These are phyloP conservation scores for Malania oleifera DNA, from an alignment of 164 flowering plant genomes.

Conservation along the genomic window DNA sequence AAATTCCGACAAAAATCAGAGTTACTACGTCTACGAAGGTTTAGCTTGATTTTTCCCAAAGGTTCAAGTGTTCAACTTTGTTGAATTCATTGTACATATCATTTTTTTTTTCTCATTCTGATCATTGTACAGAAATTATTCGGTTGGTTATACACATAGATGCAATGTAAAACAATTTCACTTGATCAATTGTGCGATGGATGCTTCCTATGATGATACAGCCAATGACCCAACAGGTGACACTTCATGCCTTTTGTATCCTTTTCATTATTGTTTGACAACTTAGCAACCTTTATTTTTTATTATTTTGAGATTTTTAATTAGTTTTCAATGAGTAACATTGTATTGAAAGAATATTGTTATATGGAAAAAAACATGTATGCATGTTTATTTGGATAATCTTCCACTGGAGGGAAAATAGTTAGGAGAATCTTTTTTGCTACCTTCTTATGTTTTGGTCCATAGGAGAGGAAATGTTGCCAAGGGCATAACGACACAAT, in stretches of 20 bases:
- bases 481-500: too few species aligned
- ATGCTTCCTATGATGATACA: conserved; percentile 69
- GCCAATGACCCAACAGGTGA: conserved; percentile 52
- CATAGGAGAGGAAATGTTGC: too few species aligned
- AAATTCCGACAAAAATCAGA: conserved; percentile 15
- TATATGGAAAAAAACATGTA: background rate
- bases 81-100: background rate
- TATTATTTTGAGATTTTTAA: background rate
- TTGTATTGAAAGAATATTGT: background rate
- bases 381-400: background rate
- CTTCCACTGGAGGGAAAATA: background rate
- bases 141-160: conserved; percentile 16
- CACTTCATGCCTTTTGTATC: background rate
- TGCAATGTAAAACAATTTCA: conserved; percentile 9
- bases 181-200: conserved; percentile 57
- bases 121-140: conserved; percentile 22
- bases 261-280: background rate
- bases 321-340: too few species aligned
- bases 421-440: too few species aligned
- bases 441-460: too few species aligned
- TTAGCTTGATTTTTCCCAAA: background rate
- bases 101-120: background rate
- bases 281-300: background rate
- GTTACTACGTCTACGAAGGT: conserved; percentile 35
- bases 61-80: background rate